These are phyloP conservation scores for Hygrophila difformis DNA, from an alignment of 257 asterid genomes.

Conservation along the genomic window DNA sequence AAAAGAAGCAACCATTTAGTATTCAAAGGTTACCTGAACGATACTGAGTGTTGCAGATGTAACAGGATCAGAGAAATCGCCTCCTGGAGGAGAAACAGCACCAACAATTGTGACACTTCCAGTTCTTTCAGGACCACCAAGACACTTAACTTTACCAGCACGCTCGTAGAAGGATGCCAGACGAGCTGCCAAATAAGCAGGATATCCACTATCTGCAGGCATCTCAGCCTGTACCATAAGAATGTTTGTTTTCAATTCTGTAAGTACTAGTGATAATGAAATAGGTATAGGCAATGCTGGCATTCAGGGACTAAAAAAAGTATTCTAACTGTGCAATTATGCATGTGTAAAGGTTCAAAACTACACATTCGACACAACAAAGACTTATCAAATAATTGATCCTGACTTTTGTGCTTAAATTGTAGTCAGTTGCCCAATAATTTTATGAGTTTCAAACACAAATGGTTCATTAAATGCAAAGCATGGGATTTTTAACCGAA, in stretches of 20 bases:
- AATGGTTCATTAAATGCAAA: no score
- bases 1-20: no score
- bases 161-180: conserved; percentile 98
- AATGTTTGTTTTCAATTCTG: conserved; percentile 11
- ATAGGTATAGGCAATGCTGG: not conserved
- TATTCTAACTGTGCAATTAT: no score
- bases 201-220: conserved; percentile 99
- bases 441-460: no score
- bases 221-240: conserved; percentile 69
- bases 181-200: conserved; percentile 98
- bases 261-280: not conserved
- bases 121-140: conserved; percentile 95
- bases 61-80: conserved; percentile 98
- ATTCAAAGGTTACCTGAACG: conserved; percentile 93
- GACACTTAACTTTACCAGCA: conserved; percentile 97
- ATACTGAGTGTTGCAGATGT: conserved; percentile 98
- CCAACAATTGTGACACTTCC: conserved; percentile 99
- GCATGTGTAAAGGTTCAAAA: no score
- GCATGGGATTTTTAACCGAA: conserved; percentile 2
- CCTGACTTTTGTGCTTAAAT: no score
- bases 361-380: no score
- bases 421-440: no score
- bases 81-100: conserved; percentile 99
- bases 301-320: no score
- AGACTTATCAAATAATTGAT: no score